Conservation (phyloP, 495 filamentous ascomycete genomes). For the Clohesyomyces aquaticus region DNA sequence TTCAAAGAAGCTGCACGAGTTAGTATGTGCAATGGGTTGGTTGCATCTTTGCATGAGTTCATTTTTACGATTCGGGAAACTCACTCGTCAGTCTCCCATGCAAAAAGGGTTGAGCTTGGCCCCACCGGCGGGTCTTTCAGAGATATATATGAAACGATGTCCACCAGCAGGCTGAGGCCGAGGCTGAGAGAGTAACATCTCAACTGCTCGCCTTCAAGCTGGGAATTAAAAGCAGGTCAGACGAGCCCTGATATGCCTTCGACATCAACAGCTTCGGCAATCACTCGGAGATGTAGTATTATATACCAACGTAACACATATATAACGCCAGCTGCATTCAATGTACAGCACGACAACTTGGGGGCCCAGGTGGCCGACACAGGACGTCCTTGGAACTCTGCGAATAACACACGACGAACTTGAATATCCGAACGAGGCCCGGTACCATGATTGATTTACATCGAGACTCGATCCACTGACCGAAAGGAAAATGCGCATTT, state of each 20-base stretch:
- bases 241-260: constrained; percentile 42
- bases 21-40: too few species aligned
- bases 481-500: constrained; percentile 17
- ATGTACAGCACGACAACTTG: constrained; percentile 30
- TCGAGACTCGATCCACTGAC: constrained; percentile 25
- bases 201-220: too few species aligned
- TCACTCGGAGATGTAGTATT: constrained; percentile 37
- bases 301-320: constrained; percentile 38
- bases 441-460: constrained; percentile 43
- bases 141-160: too few species aligned
- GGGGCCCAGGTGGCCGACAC: constrained; percentile 39
- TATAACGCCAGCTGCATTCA: constrained; percentile 42
- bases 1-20: too few species aligned
- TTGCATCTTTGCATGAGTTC: too few species aligned
- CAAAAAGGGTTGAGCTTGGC: too few species aligned
- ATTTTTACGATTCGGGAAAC: too few species aligned
- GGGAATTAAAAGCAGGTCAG: constrained; percentile 21
- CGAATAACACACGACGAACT: constrained; percentile 36
- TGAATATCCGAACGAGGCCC: constrained; percentile 43
- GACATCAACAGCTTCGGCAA: constrained; percentile 48
- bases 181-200: too few species aligned
- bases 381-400: constrained; percentile 38
- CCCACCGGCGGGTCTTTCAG: too few species aligned
- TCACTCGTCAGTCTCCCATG: too few species aligned
- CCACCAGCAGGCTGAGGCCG: too few species aligned